Evolutionary conservation across 306 rosid species (phyloP), one percentile per base, ranked within the genome.

Genomic region (Prunus salicina): DNA sequence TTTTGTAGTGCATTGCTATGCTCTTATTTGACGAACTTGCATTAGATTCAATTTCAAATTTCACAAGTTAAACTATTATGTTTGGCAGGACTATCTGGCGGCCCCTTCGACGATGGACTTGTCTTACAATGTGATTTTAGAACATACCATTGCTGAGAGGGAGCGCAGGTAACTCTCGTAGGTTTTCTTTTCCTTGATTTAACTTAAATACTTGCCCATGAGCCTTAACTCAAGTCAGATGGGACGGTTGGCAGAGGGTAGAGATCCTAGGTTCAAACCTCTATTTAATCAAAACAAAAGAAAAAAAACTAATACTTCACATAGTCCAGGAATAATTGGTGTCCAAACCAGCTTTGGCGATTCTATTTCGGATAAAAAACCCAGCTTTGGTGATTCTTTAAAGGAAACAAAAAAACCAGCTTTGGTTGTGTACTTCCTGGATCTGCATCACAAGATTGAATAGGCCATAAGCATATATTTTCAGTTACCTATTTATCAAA

Each of bases 71-170:
- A 80, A 79, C 82, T 60, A 60, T 56, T 84, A 60, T 75, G 60
- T 71, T 71, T 89, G 82, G 56, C 93, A 96, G 98, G 99, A 96
- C 85, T 96, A 96, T 88, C 74, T 96, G 82, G 97, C 93, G 74
- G 77, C 90, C 52, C 93, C 87, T 75, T 64, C 87, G 67, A 93
- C 99, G 55, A 96, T 85, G 76, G 98, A 96, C 91, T 76, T 96
- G 85, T 93, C 99, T 64, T 96, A 96, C 84, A 85, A 76, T 86
- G 91, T 90, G 80, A 91, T 96, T 88, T 82, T 96, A 84, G 99
- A 96, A 79, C 99, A 96, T 80, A 93, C 99, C 70, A 84, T 92
- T 80, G 97, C 99, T 9, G 99, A 96, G 93, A 93, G 98, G 91
- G 99, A 93, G 82, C 99, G 98, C 84, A 96, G 99, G 99, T 96